Base-by-base conservation (phyloP, 257 asterid genomes). In the Fraxinus cuspidata region DNA sequence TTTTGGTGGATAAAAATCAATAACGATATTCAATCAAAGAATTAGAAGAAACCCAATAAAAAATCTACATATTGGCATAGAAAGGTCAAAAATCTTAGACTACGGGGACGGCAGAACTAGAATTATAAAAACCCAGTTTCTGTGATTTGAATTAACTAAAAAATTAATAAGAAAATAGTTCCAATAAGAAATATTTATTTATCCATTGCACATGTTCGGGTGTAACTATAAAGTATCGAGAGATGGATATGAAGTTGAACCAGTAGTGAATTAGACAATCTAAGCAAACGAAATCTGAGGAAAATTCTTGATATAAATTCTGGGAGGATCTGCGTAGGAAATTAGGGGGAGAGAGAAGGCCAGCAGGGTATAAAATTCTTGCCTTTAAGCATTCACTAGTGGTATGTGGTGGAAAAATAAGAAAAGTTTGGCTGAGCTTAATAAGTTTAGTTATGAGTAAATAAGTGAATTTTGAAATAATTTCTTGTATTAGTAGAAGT, bases 71-170 rank as follows among this genome's bases (percentile, higher is more conserved):
- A 81, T 40, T 21, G 13, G 71, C 82, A 27, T 67, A 73, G 37
- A 76, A 76, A 83, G 83, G 84, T 79, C 85, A 83, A 86, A 85
- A 35, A 35, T 85, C 75, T 60, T 8, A 37, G 75, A 75, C 72
- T 73, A 25, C 4, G 47, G 34, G 19, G 56, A 56, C 29, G 74
- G 37, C 74, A 56, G 78, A 65, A 70, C 64, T 73, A 53, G 80
- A 51, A 70, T 60, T 42, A 70, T 10, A 81, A 81, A 81, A 31
- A 35, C 77, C 84, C 84, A 74, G 77, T 60, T 58, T 60, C 51
- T 37, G n/a, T 3, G 32, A 56, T 72, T 66, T 21, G 63, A 44
- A 78, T 78, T 79, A 47, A 37, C 31, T 74, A 44, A 63, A 60
- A 47, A 27, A 0, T 35, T 35, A 6, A 35, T 35, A 35, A 35